Evolutionary conservation across 2,329 filamentous ascomycete species (phyloP).

Genomic region (Septoria linicola): DNA sequence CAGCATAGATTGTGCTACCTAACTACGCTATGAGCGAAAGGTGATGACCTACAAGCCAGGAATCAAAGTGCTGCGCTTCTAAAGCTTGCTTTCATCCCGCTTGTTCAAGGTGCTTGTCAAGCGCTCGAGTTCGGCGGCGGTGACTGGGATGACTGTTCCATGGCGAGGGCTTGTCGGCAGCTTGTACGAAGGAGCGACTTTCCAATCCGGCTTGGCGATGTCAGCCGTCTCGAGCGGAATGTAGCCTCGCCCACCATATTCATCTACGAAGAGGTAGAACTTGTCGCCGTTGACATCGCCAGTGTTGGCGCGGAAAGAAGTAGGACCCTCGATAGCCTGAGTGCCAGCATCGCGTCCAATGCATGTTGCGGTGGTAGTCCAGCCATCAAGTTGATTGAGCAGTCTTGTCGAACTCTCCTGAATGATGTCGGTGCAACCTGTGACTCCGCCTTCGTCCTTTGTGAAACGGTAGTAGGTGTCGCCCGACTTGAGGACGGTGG

Average conservation of each 20-base stretch:
- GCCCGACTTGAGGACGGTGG: constrained; percentile 50
- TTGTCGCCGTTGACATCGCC: constrained; percentile 53
- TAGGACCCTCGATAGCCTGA: constrained; percentile 53
- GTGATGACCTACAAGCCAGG: constrained; percentile 22
- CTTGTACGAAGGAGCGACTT: constrained; percentile 47
- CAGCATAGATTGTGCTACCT: neutral
- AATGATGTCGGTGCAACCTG: constrained; percentile 56
- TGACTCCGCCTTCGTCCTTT: constrained; percentile 53
- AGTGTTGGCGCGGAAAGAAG: constrained; percentile 53
- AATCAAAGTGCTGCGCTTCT: too few species aligned
- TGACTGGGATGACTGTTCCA: constrained; percentile 55
- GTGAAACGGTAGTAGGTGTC: constrained; percentile 54
- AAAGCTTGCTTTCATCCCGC: constrained; percentile 11
- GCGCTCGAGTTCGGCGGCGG: constrained; percentile 45
- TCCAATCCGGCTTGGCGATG: constrained; percentile 52
- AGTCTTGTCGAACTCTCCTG: constrained; percentile 51
- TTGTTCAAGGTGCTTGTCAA: constrained; percentile 16
- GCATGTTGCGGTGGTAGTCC: constrained; percentile 50
- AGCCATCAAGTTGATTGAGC: constrained; percentile 44
- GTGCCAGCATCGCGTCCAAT: constrained; percentile 54
- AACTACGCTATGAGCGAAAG: neutral
- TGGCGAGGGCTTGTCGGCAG: constrained; percentile 54
- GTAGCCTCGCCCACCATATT: constrained; percentile 54
- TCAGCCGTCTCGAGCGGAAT: constrained; percentile 54
- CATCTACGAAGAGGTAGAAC: constrained; percentile 58